Evolutionary conservation across 2,329 filamentous ascomycete genomes (phyloP).

Genomic region (Ustulina deusta): DNA sequence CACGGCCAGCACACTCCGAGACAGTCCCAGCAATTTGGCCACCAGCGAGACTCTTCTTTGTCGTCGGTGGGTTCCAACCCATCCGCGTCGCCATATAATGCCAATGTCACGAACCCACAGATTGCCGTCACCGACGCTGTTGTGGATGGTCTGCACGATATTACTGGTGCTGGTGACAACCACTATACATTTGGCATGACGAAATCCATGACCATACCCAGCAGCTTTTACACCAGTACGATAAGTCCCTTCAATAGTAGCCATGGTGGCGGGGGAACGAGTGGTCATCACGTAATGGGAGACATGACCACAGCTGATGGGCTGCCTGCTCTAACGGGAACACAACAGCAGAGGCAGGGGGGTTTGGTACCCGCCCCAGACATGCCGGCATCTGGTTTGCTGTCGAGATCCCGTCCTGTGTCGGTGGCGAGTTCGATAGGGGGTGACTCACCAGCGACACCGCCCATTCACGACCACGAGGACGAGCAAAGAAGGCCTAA

Average conservation of each 20-base stretch:
- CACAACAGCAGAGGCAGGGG: conserved; percentile 52
- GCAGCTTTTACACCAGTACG: conserved; percentile 55
- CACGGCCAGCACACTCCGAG: conserved; percentile 48
- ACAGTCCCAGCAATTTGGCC: conserved; percentile 54
- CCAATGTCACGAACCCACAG: conserved; percentile 68
- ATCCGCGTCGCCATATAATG: conserved; percentile 69
- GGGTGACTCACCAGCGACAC: conserved; percentile 72
- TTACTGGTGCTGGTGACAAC: conserved; percentile 54
- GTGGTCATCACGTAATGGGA: conserved; percentile 28
- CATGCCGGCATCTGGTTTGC: conserved; percentile 53
- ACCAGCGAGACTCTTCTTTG: conserved; percentile 71
- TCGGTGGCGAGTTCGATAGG: conserved; percentile 68
- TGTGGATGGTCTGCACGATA: conserved; percentile 60
- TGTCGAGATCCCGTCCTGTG: conserved; percentile 61
- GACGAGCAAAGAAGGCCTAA: conserved; percentile 59
- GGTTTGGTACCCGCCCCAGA: conserved; percentile 61
- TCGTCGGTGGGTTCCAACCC: conserved; percentile 71
- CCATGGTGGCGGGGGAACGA: conserved; percentile 46
- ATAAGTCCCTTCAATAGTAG: conserved; percentile 46
- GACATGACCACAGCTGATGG: conserved; percentile 36
- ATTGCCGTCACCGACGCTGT: conserved; percentile 65
- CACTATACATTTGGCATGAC: conserved; percentile 59
- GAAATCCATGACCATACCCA: conserved; percentile 57
- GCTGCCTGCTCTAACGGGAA: conserved; percentile 38
- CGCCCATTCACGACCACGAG: conserved; percentile 63